Evolutionary conservation across 306 rosid species (phyloP).

Genomic region (Castanopsis chinensis): DNA sequence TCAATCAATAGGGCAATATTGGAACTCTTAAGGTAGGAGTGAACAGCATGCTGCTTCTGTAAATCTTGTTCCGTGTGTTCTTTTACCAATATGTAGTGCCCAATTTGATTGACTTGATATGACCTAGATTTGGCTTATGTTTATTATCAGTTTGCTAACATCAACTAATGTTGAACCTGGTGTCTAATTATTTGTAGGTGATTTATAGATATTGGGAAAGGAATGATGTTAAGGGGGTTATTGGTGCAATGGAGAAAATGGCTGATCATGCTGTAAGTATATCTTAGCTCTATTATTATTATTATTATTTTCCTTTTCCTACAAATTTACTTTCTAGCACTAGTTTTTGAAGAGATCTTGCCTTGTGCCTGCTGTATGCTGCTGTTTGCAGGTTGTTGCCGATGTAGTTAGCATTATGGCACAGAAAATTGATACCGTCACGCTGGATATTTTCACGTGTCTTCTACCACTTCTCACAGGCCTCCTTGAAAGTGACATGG

Average conservation of each 20-base stretch:
- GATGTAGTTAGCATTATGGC: constrained; percentile 79
- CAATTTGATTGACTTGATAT: neutral
- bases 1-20: too few species aligned
- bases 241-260: constrained; percentile 88
- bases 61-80: neutral
- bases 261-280: constrained; percentile 84
- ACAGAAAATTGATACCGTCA: constrained; percentile 70
- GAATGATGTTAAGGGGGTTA: constrained; percentile 80
- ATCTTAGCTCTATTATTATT: neutral
- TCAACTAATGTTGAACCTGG: constrained; percentile 28
- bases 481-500: constrained; percentile 85
- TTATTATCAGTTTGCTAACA: neutral
- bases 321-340: neutral
- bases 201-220: constrained; percentile 93
- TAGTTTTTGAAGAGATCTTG: constrained; percentile 6
- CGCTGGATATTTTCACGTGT: constrained; percentile 78
- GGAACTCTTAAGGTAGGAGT: neutral
- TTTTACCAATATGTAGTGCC: neutral
- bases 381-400: constrained; percentile 78
- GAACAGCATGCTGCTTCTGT: neutral
- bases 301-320: neutral
- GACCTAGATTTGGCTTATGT: neutral
- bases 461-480: constrained; percentile 70
- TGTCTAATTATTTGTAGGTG: constrained; percentile 51
- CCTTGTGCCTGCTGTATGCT: constrained; percentile 14